Evolutionary conservation across 1,284 basidiomycete genomes (phyloP), one percentile per base, ranked within the genome.

Genomic region (Sphagnurus paluster): DNA sequence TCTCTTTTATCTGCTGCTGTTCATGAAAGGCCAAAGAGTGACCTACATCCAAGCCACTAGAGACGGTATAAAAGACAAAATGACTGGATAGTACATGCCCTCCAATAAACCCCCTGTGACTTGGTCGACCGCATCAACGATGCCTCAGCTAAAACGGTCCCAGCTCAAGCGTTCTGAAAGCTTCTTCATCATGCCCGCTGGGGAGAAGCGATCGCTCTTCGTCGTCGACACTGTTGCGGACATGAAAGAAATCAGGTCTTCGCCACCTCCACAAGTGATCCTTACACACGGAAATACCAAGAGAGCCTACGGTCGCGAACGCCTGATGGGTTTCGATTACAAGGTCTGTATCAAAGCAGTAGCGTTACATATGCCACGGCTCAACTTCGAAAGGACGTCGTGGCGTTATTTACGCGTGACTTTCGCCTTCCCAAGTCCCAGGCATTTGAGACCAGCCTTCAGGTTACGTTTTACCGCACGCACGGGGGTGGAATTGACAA

Each of bases 391-490:
- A 16, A 50, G 49, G 36, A 46, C 13, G 40, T 42, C 33, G 26
- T 50, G 17, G 36, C 13, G 21, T 24, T 46, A 24, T 42, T 50
- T 20, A 30, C 40, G 13, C 29, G 28, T 11, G 36, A 46, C 16
- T 50, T 50, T 32, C 11, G 32, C 1, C 17, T 13, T n/a, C 16
- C 34, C 8, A 16, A 13, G 25, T 28, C 19, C 19, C 26, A 33
- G n/a, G 37, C 21, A 16, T n/a, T n/a, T n/a, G n/a, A n/a, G n/a
- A n/a, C n/a, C n/a, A n/a, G n/a, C n/a, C 14, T 44, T 11, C 20
- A 34, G 10, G 45, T 47, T 2, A 44, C 45, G 9, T 47, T 51
- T 38, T 38, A 41, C 34, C 45, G 45, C 34, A 34, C 36, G 14
- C 34, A 41, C 16, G 49, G 37, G 21, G 28, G 37, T 10, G 28